Base-by-base conservation (phyloP, 257 asterid species). In the Mentha longifolia region DNA sequence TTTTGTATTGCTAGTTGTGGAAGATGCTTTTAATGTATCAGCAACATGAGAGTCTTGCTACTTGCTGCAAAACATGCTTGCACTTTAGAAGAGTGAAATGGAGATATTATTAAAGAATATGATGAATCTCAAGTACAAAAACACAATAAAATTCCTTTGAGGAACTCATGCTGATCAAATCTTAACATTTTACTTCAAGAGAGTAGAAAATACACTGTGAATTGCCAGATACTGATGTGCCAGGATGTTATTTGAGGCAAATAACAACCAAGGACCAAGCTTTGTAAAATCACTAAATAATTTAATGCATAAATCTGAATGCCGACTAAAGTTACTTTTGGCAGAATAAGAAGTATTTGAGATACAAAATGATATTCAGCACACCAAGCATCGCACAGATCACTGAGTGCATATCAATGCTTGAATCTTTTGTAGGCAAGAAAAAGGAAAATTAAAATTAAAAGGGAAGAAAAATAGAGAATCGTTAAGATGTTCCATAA, bases 41-140 rank as follows among this genome's bases (percentile, higher is more conserved):
- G 75, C 45, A 4, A 73, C 81, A 68, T 74, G 65, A 75, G 84
- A 61, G 22, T 71, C 90, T 73, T 79, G 91, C 70, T 71, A 72
- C 78, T 75, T 89, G 85, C 96, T 91, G 91, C 77, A 68, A 65
- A 68, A 71, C 51, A 73, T 80, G 67, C 49, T 66, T 67, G 52
- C 67, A 43, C 20, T 78, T 83, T 78, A 82, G 69, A 76, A 71
- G 61, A 62, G 67, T 81, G 71, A 61, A 51, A 55, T 61, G 31
- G 25, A 67, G 30, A 74, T 28, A 7, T 5, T 35, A 46, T 41
- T 71, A 15, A 25, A 47, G 22, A 67, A 55, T 58, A 41, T 50
- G 58, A 33, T 67, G 31, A 41, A 50, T 35, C 50, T 17, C 20
- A 14, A 59, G 51, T 19, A n/a, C 14, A 10, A 22, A 10, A 31